Conservation (phyloP, 2,329 filamentous ascomycete genomes). For the Cladobotryum protrusum region DNA sequence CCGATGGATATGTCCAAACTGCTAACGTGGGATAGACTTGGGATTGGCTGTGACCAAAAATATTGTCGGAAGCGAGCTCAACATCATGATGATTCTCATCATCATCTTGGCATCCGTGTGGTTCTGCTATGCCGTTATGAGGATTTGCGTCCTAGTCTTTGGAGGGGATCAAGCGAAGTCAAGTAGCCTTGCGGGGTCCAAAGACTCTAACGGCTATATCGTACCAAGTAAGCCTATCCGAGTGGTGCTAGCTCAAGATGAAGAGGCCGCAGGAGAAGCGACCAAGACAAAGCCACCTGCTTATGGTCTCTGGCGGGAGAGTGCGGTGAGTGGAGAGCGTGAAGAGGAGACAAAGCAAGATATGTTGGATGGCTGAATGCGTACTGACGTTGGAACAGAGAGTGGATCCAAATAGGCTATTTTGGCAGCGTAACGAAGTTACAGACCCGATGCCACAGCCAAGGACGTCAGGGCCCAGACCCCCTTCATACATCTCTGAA, state of each 20-base stretch:
- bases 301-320: conserved; percentile 79
- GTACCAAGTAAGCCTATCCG: conserved; percentile 68
- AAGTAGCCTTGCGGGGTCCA: conserved; percentile 30
- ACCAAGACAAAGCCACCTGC: conserved; percentile 65
- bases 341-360: too few species aligned
- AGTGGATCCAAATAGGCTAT: conserved; percentile 73
- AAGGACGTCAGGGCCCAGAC: conserved; percentile 39
- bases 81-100: conserved; percentile 72
- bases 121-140: conserved; percentile 73
- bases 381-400: conserved; percentile 38
- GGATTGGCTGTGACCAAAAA: conserved; percentile 62
- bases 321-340: conserved; percentile 55
- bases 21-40: conserved; percentile 50
- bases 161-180: conserved; percentile 32
- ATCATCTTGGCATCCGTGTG: conserved; percentile 69
- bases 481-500: conserved; percentile 71
- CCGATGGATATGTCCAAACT: background rate
- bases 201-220: conserved; percentile 57
- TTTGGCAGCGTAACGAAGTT: conserved; percentile 64
- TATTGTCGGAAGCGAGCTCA: conserved; percentile 62
- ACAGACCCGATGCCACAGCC: conserved; percentile 19
- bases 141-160: conserved; percentile 61
- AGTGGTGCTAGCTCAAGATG: conserved; percentile 68
- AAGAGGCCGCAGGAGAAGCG: conserved; percentile 57
- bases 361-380: background rate